phyloP scores from a whole-genome alignment of 2,329 filamentous ascomycete species.

The Tolypocladium pustulatum region DNA sequence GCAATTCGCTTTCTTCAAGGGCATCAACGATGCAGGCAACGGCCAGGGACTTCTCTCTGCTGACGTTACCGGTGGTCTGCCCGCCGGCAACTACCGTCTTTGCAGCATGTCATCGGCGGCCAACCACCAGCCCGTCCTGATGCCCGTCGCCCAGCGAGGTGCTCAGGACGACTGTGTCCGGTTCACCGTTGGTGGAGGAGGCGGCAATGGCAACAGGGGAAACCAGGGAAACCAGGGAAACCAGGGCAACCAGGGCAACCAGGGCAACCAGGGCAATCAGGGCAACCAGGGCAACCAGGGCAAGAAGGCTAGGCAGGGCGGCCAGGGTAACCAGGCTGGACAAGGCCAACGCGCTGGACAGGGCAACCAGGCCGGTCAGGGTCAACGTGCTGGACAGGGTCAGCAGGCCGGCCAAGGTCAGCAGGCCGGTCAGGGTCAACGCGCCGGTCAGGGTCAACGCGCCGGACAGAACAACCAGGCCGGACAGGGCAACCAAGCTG shows the following conservation, averaged over 20 bases:
- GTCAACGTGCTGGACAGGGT: constrained; percentile 5
- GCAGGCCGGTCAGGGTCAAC: constrained; percentile 5
- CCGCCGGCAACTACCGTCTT: constrained; percentile 52
- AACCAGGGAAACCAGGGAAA: constrained; percentile 6
- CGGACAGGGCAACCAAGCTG: not conserved
- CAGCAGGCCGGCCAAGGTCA: constrained; percentile 5
- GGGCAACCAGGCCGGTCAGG: not conserved
- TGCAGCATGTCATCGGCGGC: constrained; percentile 53
- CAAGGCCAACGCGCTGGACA: constrained; percentile 3
- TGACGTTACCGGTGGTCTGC: constrained; percentile 45
- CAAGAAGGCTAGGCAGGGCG: constrained; percentile 2
- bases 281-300: constrained; percentile 4
- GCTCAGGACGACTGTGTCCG: constrained; percentile 55
- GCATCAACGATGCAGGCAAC: constrained; percentile 52
- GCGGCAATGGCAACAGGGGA: constrained; percentile 8
- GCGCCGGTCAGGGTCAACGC: constrained; percentile 3
- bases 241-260: constrained; percentile 7
- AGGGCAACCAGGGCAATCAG: constrained; percentile 6
- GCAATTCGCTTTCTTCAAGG: constrained; percentile 55
- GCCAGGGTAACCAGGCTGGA: not conserved
- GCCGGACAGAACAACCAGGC: not conserved
- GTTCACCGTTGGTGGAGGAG: constrained; percentile 35
- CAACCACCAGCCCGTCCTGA: constrained; percentile 57
- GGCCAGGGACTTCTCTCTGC: constrained; percentile 42
- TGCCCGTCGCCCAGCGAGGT: constrained; percentile 58